Conservation (phyloP, 768 basidiomycete species). For the Lenzites betulinus region DNA sequence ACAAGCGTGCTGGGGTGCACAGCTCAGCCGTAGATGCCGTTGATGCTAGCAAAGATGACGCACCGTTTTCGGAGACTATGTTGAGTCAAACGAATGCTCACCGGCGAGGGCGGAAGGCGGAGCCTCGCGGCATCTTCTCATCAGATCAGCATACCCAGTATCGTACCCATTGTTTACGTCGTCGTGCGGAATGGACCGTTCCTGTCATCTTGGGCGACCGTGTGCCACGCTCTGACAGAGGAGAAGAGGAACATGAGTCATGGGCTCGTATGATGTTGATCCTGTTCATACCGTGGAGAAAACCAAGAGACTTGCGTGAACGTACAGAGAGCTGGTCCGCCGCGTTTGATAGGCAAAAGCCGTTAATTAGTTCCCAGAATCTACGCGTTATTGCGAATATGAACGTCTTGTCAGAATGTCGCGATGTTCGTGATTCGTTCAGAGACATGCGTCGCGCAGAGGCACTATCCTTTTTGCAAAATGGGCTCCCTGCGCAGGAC, state of each 20-base stretch:
- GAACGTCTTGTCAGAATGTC: too few relatives aligned
- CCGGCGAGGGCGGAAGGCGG: neutral
- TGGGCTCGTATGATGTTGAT: neutral
- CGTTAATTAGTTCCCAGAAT: too few relatives aligned
- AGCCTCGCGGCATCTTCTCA: neutral
- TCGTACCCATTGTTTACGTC: neutral
- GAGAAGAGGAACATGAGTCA: neutral
- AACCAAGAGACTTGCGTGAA: neutral
- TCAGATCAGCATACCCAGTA: neutral
- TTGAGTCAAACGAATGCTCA: too few relatives aligned
- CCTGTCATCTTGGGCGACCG: slow-evolving; percentile 14
- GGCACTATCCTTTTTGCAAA: neutral
- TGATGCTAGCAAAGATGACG: too few relatives aligned
- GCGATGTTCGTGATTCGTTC: neutral
- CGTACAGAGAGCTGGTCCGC: neutral
- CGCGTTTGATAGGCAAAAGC: neutral
- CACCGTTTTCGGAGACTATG: too few relatives aligned
- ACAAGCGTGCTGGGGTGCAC: too few relatives aligned
- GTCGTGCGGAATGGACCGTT: neutral
- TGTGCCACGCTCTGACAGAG: slow-evolving; percentile 2
- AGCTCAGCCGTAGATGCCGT: neutral
- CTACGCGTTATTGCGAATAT: too few relatives aligned
- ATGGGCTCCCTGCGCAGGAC: neutral
- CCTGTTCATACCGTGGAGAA: neutral
- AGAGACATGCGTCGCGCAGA: neutral